Evolutionary conservation across 805 yeast species (phyloP), one percentile per base, ranked within the genome.

Genomic region (Saccharomyces jurei): DNA sequence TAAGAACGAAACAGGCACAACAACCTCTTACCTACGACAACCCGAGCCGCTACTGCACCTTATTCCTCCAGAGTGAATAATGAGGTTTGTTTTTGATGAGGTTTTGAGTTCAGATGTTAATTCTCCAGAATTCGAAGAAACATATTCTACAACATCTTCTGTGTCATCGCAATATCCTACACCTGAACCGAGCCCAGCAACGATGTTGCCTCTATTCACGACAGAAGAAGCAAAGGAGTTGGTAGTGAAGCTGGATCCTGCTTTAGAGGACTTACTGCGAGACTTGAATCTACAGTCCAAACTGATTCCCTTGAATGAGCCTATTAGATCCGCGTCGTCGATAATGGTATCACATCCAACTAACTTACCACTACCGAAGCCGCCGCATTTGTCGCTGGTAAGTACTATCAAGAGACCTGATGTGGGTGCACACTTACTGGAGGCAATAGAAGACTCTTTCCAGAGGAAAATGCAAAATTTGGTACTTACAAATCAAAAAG

Each of bases 271-370:
- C 4, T 25, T 59, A 50, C 44, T 63, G 21, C 46, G 31, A 4
- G 50, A 54, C 26, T 51, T 64, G 46, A 53, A 63, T 49, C 48
- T 64, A 13, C 50, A 49, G 22, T 50, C 63, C 4, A 65, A 63
- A 48, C 53, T 58, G 10, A 61, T 62, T 10, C 48, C 49, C 11
- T 26, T 28, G 5, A 49, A 51, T 2, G 48, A 44, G 14, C 41
- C 26, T 9, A 27, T 25, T 17, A 28, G 46, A n/a, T 26, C 47
- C n/a, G 22, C 53, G 14, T 28, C 17, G 10, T 11, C 29, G 13
- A 25, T 25, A 22, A 52, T 50, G 6, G 17, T 17, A 8, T 25
- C 44, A n/a, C 29, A 46, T 17, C 9, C 41, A 8, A 36, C 44
- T 17, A 17, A 36, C 10, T 17, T 17, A 17, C 25, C 44, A 17